A percentile compares a stretch with the other conserved stretches of the same genome.
These are phyloP conservation scores for Ogataea polymorpha DNA, from an alignment of 805 yeast genomes.

Conservation along the genomic window DNA sequence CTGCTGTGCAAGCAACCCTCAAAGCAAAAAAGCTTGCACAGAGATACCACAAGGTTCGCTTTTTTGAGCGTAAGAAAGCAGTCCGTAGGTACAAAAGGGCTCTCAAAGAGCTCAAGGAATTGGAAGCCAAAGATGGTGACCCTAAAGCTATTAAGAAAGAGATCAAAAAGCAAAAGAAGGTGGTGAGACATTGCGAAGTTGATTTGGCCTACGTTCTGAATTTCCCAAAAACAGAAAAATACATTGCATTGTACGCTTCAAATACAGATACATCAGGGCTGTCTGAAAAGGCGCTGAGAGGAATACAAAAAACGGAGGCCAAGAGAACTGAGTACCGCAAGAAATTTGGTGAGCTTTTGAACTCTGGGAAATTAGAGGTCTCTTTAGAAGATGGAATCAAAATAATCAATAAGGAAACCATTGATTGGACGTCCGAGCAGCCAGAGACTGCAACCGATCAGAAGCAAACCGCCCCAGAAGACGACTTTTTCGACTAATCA, in stretches of 20 bases:
- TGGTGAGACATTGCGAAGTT: constrained; percentile 53
- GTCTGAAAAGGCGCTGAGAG: constrained; percentile 39
- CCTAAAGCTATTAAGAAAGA: constrained; percentile 27
- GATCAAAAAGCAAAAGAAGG: constrained; percentile 41
- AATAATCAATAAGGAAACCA: constrained; percentile 7
- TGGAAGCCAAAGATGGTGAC: constrained; percentile 27
- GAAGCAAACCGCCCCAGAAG: constrained; percentile 24
- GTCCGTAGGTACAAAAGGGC: constrained; percentile 61
- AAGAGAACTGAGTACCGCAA: constrained; percentile 47
- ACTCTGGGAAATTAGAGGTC: constrained; percentile 53
- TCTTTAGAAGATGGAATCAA: constrained; percentile 43
- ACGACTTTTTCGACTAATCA: constrained; percentile 35
- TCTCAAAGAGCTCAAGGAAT: constrained; percentile 36
- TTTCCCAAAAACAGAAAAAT: constrained; percentile 78
- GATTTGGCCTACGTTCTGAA: constrained; percentile 73
- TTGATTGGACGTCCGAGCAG: constrained; percentile 12
- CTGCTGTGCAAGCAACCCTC: constrained; percentile 37
- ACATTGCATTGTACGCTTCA: constrained; percentile 71
- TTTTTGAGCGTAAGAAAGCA: constrained; percentile 88
- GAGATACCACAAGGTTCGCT: constrained; percentile 90
- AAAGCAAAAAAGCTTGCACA: constrained; percentile 47
- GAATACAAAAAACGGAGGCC: constrained; percentile 42
- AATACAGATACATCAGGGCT: constrained; percentile 31
- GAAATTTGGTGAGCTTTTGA: constrained; percentile 48
- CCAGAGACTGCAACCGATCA: background rate